Evolutionary conservation across 2,329 filamentous ascomycete genomes (phyloP).

Genomic region (Venturia effusa): DNA sequence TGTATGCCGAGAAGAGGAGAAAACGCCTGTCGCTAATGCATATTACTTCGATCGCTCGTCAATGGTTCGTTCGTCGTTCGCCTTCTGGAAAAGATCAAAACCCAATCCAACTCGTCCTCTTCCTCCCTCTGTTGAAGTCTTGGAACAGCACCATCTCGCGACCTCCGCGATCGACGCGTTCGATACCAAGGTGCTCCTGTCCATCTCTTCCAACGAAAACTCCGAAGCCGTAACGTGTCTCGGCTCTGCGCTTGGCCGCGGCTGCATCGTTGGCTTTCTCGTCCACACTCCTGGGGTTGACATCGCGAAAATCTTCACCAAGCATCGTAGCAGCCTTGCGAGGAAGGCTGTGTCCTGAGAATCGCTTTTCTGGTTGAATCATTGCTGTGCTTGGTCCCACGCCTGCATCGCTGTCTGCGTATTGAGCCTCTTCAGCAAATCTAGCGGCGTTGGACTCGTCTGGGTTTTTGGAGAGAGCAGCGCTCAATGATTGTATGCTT

Average conservation of each 20-base stretch:
- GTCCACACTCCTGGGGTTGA: slow-evolving; percentile 1
- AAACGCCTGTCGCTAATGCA: not conserved
- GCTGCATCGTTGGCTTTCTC: not conserved
- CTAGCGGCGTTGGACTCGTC: not conserved
- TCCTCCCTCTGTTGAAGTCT: not conserved
- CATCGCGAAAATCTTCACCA: slow-evolving; percentile 2
- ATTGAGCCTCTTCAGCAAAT: not conserved
- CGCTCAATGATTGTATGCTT: not conserved
- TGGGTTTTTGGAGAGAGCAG: not conserved
- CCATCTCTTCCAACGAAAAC: slow-evolving; percentile 48
- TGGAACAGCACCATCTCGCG: slow-evolving; percentile 19
- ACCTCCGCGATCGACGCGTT: slow-evolving; percentile 35
- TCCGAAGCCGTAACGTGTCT: slow-evolving; percentile 42
- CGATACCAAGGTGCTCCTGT: slow-evolving; percentile 48
- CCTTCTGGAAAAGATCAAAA: not conserved
- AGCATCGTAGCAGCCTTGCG: not conserved
- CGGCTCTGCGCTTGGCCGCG: slow-evolving; percentile 9
- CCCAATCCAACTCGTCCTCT: slow-evolving; percentile 8
- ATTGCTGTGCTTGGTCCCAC: not conserved
- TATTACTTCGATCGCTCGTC: not conserved
- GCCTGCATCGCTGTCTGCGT: not conserved
- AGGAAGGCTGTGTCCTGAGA: not conserved
- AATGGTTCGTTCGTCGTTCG: not conserved
- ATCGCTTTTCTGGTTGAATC: not conserved
- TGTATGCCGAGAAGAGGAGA: not conserved